These are phyloP conservation scores for Lasiodiplodia sp. DNA, from an alignment of 2,329 filamentous ascomycete genomes.

Conservation along the genomic window DNA sequence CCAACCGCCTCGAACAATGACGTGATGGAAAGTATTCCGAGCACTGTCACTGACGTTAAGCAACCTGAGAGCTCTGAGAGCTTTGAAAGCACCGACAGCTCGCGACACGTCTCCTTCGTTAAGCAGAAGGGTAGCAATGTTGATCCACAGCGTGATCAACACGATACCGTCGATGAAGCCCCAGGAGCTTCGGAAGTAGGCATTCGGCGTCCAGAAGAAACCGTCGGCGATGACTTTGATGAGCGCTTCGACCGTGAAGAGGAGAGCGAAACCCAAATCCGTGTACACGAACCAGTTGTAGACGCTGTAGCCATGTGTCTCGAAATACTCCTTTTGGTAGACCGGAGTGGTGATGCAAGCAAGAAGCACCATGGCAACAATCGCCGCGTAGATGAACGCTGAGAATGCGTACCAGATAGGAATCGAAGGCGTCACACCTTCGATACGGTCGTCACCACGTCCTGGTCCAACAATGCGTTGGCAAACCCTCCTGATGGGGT, in stretches of 20 bases:
- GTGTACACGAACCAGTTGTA: conserved; percentile 95
- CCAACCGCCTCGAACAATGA: conserved; percentile 92
- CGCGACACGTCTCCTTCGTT: conserved; percentile 86
- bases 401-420: conserved; percentile 93
- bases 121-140: conserved; percentile 81
- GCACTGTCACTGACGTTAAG: conserved; percentile 97
- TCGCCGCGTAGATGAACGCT: conserved; percentile 89
- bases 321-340: conserved; percentile 88
- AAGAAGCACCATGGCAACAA: conserved; percentile 96
- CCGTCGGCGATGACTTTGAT: conserved; percentile 97
- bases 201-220: conserved; percentile 95
- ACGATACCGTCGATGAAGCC: conserved; percentile 94
- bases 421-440: conserved; percentile 88
- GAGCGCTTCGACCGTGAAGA: conserved; percentile 85
- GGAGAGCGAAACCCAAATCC: conserved; percentile 83
- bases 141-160: conserved; percentile 92
- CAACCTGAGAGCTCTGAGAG: conserved; percentile 85
- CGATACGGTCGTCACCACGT: conserved; percentile 82
- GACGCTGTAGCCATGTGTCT: conserved; percentile 63
- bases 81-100: conserved; percentile 96
- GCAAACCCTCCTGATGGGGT: conserved; percentile 80
- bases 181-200: conserved; percentile 96
- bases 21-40: conserved; percentile 93
- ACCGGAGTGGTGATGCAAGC: conserved; percentile 94
- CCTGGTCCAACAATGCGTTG: conserved; percentile 92